Percentiles rank a stretch among this genome's conserved stretches.
Conservation (phyloP, 192 early-diverging fungal species). For the Coemansia sp. region DNA sequence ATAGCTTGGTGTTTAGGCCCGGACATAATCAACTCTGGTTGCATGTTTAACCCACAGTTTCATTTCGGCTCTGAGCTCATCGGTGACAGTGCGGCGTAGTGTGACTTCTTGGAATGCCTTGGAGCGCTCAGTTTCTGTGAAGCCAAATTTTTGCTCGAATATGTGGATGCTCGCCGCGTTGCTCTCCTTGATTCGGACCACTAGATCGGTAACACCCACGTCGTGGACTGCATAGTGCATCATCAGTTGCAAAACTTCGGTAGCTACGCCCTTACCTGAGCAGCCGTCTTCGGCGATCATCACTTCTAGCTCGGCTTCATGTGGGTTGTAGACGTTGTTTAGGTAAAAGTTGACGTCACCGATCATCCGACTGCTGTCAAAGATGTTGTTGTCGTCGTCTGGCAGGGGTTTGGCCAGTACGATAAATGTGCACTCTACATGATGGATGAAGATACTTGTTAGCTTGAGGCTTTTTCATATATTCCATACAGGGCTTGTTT, state of each 20-base stretch:
- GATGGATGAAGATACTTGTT: not conserved
- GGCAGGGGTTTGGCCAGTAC: slow-evolving; percentile 35
- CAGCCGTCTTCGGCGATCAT: slow-evolving; percentile 81
- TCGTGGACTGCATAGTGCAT: slow-evolving; percentile 57
- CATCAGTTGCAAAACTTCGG: slow-evolving; percentile 53
- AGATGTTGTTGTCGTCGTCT: slow-evolving; percentile 2
- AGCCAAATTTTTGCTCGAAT: slow-evolving; percentile 49
- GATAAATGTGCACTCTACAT: slow-evolving; percentile 75
- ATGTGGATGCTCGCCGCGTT: slow-evolving; percentile 51
- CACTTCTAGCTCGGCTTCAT: slow-evolving; percentile 86
- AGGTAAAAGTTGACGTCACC: slow-evolving; percentile 97
- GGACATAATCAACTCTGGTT: slow-evolving; percentile 25
- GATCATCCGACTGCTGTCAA: slow-evolving; percentile 70
- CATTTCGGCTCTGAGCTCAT: slow-evolving; percentile 19
- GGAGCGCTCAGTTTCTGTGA: slow-evolving; percentile 48
- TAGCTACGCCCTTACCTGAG: slow-evolving; percentile 42
- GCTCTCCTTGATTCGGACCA: slow-evolving; percentile 56
- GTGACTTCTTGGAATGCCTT: slow-evolving; percentile 52
- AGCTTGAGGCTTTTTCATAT: not conserved
- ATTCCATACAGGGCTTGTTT: not conserved
- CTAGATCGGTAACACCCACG: slow-evolving; percentile 44
- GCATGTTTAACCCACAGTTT: slow-evolving; percentile 17
- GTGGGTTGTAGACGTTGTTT: slow-evolving; percentile 75
- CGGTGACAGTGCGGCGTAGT: slow-evolving; percentile 30
- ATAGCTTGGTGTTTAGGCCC: not conserved